A percentile compares a stretch with the other conserved stretches of the same genome.
Conservation (phyloP, 768 basidiomycete species). For the Xerocomus brunneocitrinus region DNA sequence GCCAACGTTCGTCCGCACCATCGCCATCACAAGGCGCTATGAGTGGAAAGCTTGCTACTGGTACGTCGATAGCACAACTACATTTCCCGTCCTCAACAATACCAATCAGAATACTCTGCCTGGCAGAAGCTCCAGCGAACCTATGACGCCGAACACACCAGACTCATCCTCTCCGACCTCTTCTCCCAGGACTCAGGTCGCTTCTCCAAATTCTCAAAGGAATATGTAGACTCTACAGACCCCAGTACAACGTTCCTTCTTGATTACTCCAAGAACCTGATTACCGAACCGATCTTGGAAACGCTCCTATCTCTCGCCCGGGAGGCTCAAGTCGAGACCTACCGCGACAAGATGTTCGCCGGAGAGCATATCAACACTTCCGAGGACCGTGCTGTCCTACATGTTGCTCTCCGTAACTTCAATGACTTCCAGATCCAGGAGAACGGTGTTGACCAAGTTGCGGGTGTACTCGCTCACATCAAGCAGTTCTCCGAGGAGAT, state of each 20-base stretch:
- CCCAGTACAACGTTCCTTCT: constrained; percentile 78
- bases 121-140: constrained; percentile 90
- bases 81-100: neutral
- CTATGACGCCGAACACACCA: constrained; percentile 66
- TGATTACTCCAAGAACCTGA: constrained; percentile 96
- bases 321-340: constrained; percentile 82
- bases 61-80: constrained; percentile 22
- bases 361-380: constrained; percentile 99
- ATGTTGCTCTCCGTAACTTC: constrained; percentile 83
- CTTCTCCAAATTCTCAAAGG: constrained; percentile 79
- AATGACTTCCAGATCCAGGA: constrained; percentile 79
- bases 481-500: constrained; percentile 83
- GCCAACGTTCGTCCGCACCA: constrained; percentile 3
- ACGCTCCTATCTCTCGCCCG: constrained; percentile 74
- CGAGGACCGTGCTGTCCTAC: constrained; percentile 94
- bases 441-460: constrained; percentile 77
- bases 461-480: constrained; percentile 83
- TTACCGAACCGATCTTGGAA: constrained; percentile 79
- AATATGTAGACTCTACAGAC: constrained; percentile 64
- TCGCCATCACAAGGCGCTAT: constrained; percentile 32
- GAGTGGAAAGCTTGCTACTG: constrained; percentile 64
- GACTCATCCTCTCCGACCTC: constrained; percentile 86
- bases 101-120: constrained; percentile 65
- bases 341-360: constrained; percentile 89
- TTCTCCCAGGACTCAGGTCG: constrained; percentile 85